These are phyloP conservation scores for Neofusicoccum ribis DNA, from an alignment of 2,329 filamentous ascomycete species.

Conservation along the genomic window DNA sequence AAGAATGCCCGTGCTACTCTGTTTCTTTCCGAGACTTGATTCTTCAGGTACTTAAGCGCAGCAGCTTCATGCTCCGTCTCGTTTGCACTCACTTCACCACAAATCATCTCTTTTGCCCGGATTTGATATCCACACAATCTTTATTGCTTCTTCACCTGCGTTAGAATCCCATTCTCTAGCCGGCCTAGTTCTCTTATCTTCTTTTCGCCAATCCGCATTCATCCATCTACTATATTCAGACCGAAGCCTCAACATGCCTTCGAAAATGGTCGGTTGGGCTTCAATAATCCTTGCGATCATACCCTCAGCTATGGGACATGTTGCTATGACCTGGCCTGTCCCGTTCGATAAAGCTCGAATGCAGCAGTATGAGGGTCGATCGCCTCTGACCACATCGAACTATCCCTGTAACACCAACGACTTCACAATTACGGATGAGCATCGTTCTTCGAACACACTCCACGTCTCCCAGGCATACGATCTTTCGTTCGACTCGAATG, in stretches of 20 bases:
- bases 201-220: neutral
- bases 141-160: neutral
- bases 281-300: neutral
- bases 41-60: neutral
- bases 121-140: neutral
- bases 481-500: conserved; percentile 46
- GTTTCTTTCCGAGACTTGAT: too few relatives aligned
- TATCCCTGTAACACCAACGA: too few relatives aligned
- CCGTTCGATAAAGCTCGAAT: too few relatives aligned
- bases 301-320: neutral
- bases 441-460: too few relatives aligned
- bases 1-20: neutral
- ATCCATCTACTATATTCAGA: neutral
- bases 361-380: too few relatives aligned
- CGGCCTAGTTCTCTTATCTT: too few relatives aligned
- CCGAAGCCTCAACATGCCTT: neutral
- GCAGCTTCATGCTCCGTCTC: neutral
- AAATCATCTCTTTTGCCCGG: neutral
- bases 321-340: too few relatives aligned
- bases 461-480: too few relatives aligned
- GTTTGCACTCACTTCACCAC: neutral
- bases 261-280: neutral
- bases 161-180: neutral
- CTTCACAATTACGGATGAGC: too few relatives aligned
- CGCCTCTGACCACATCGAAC: too few relatives aligned